Base-by-base conservation (phyloP, 371 early-diverging fungal genomes). In the Blakeslea trispora region DNA sequence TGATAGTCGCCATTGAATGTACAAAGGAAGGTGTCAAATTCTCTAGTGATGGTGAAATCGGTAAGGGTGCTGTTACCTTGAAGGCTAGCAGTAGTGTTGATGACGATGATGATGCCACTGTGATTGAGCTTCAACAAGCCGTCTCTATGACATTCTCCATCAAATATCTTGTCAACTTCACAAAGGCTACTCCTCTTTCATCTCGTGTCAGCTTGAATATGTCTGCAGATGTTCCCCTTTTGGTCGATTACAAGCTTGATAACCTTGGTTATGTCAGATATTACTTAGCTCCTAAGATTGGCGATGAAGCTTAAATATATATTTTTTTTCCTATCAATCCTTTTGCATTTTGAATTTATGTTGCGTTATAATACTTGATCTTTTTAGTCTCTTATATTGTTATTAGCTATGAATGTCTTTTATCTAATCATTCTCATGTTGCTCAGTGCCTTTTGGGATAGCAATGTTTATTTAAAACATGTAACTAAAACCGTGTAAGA, bases 1-100 rank as follows among this genome's bases (percentile, higher is more conserved):
- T 23, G 48, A 31, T 58, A 86, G 92, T 97, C 19, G 85, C 78
- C 39, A 92, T 99, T 64, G 91, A 94, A 43, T 90, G 88, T 31
- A 88, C 88, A 57, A 96, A 97, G 85, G 95, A 96, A 57, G 92
- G 94, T 45, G 83, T 98, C 77, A 88, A 87, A 68, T 98, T 99
- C 75, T 75, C 82, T 19, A 84, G 92, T 63, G 78, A 81, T 22
- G 99, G 98, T 64, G 99, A 99, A 57, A 71, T 92, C 45, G 98
- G 97, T 39, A 84, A 79, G 45, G 98, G 94, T 22, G 75, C 82
- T 69, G 82, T 97, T 28, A 85, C 86, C 22, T 66, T 97, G 50
- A 93, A 92, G 82, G 90, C 85, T 52, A 85, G 76, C 63, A 81
- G 75, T 31, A 69, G 87, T 23, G 86, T 94, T 18, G 95, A 95